Percentiles rank a stretch among this genome's conserved stretches.
These are phyloP conservation scores for Chlamydomonas schloesseri DNA, from an alignment of 139 green algal species.

Conservation along the genomic window DNA sequence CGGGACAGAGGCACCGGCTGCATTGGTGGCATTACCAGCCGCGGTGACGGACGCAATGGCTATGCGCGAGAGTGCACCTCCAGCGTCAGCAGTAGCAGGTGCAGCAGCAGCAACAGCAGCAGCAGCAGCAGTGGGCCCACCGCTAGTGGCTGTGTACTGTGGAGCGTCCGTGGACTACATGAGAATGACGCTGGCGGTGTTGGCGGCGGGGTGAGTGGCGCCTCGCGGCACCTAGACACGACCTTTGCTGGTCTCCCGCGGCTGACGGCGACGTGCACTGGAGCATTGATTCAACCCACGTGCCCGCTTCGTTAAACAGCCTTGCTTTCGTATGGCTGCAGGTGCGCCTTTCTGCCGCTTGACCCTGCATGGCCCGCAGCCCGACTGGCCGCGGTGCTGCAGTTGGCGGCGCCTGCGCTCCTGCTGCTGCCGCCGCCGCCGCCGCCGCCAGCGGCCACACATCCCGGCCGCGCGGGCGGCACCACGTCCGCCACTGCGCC, in stretches of 20 bases:
- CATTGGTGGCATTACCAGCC: too few species aligned
- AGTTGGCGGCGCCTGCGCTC: slow-evolving; percentile 40
- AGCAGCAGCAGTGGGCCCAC: neutral
- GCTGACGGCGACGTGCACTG: too few species aligned
- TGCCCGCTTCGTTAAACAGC: too few species aligned
- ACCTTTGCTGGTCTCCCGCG: too few species aligned
- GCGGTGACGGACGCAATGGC: too few species aligned
- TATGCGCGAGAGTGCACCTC: too few species aligned
- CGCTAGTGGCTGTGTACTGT: slow-evolving; percentile 4
- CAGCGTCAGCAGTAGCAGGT: too few species aligned
- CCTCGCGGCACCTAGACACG: too few species aligned
- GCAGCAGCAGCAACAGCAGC: neutral
- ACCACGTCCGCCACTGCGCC: too few species aligned
- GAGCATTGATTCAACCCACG: too few species aligned
- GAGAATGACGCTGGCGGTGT: neutral
- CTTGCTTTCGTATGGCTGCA: neutral
- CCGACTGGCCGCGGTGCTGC: slow-evolving; percentile 46
- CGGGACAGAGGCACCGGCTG: too few species aligned
- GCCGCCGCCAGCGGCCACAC: neutral
- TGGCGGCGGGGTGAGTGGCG: slow-evolving; percentile 16
- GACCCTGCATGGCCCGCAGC: slow-evolving; percentile 52
- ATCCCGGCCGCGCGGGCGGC: neutral
- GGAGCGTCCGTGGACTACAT: slow-evolving; percentile 15
- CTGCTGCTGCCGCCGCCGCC: slow-evolving; percentile 42
- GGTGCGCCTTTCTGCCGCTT: slow-evolving; percentile 60